Conservation (phyloP, 2,329 filamentous ascomycete species). For the Talaromyces funiculosus region DNA sequence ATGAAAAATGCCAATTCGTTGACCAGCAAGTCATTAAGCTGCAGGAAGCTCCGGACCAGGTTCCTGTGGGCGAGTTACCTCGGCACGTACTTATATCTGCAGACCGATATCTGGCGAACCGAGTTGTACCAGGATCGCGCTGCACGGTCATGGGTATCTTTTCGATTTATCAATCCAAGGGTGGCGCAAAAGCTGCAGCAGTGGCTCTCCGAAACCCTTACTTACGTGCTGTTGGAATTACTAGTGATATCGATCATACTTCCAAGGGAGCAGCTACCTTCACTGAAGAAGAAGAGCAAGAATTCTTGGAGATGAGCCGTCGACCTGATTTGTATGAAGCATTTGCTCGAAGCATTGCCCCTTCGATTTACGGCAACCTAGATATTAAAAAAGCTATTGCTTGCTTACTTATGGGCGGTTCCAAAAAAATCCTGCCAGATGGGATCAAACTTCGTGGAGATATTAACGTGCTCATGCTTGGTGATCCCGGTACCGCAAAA, state of each 20-base stretch:
- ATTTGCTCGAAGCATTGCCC: slow-evolving; percentile 88
- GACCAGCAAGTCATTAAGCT: slow-evolving; percentile 98
- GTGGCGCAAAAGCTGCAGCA: slow-evolving; percentile 73
- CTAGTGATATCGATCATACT: slow-evolving; percentile 82
- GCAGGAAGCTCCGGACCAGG: slow-evolving; percentile 94
- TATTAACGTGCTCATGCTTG: slow-evolving; percentile 93
- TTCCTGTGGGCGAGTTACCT: slow-evolving; percentile 91
- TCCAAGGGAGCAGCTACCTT: slow-evolving; percentile 79
- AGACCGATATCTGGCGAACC: slow-evolving; percentile 92
- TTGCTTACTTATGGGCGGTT: slow-evolving; percentile 86
- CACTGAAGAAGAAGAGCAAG: slow-evolving; percentile 93
- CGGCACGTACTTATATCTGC: slow-evolving; percentile 92
- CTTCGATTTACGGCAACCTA: slow-evolving; percentile 91
- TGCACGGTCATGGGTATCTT: slow-evolving; percentile 97
- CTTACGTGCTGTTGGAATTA: slow-evolving; percentile 84
- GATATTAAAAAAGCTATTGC: slow-evolving; percentile 98
- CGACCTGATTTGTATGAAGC: slow-evolving; percentile 86
- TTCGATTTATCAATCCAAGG: slow-evolving; percentile 94
- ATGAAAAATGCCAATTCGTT: slow-evolving; percentile 90
- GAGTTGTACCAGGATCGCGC: slow-evolving; percentile 88
- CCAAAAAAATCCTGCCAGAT: slow-evolving; percentile 95
- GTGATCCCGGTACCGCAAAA: slow-evolving; percentile 96
- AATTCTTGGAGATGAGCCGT: slow-evolving; percentile 86
- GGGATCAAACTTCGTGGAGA: slow-evolving; percentile 97
- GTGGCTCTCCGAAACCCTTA: slow-evolving; percentile 96